A percentile compares a stretch with the other conserved stretches of the same genome.
phyloP scores from a whole-genome alignment of 179 eudicot species.

The Drosera spatulata region DNA sequence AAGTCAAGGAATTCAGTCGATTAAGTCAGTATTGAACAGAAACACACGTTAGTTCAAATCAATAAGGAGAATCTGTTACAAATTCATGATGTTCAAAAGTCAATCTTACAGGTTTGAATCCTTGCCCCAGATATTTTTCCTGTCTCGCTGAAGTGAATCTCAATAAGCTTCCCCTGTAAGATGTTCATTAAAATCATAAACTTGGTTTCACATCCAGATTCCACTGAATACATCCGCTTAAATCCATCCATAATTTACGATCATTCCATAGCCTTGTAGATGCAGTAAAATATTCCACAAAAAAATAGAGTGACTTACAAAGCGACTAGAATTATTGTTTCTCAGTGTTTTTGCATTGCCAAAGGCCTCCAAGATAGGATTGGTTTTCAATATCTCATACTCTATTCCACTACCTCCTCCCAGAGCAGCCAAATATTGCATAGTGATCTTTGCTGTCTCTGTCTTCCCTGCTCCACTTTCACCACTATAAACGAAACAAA shows the following conservation, averaged over 20 bases:
- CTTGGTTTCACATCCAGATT: background rate
- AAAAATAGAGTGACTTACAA: slow-evolving; percentile 47
- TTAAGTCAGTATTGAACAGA: slow-evolving; percentile 11
- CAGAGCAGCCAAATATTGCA: slow-evolving; percentile 98
- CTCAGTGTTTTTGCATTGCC: slow-evolving; percentile 96
- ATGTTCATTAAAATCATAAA: slow-evolving; percentile 1
- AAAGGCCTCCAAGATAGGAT: slow-evolving; percentile 94
- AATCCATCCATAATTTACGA: background rate
- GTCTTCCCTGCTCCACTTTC: slow-evolving; percentile 99
- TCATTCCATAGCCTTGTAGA: background rate
- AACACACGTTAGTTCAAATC: background rate
- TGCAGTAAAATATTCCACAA: background rate
- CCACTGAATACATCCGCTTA: background rate
- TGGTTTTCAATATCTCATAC: slow-evolving; percentile 83
- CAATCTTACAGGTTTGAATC: slow-evolving; percentile 89
- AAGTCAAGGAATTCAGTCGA: slow-evolving; percentile 5
- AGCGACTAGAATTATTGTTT: slow-evolving; percentile 96
- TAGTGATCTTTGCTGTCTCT: slow-evolving; percentile 98
- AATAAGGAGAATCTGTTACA: slow-evolving; percentile 1
- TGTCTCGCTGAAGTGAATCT: slow-evolving; percentile 96
- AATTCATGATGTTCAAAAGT: slow-evolving; percentile 8
- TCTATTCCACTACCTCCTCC: slow-evolving; percentile 99
- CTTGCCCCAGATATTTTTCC: slow-evolving; percentile 97
- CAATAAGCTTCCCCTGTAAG: slow-evolving; percentile 93
- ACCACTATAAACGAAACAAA: slow-evolving; percentile 42